Percentiles rank a stretch among this genome's conserved stretches.
Conservation (phyloP, 306 rosid genomes). For the Argentina anserina region DNA sequence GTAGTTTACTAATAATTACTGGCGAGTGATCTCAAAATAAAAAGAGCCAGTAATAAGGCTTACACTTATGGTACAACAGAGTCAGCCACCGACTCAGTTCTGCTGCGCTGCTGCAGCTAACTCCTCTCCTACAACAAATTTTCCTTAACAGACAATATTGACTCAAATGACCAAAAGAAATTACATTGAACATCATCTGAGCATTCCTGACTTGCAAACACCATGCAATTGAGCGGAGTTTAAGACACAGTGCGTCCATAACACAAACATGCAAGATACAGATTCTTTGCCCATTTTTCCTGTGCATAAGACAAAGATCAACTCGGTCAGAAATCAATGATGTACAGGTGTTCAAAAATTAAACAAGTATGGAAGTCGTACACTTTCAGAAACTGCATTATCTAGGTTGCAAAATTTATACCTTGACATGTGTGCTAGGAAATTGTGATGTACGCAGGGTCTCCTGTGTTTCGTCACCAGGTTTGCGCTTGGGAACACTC, state of each 20-base stretch:
- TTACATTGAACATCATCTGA: slow-evolving; percentile 7
- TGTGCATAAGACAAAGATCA: slow-evolving; percentile 31
- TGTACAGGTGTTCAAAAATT: neutral
- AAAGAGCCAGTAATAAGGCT: slow-evolving; percentile 18
- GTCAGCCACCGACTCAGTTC: no score
- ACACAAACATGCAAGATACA: slow-evolving; percentile 80
- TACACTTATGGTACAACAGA: slow-evolving; percentile 15
- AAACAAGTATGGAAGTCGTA: neutral
- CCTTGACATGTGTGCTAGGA: slow-evolving; percentile 97
- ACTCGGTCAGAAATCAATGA: slow-evolving; percentile 1
- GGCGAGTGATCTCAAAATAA: slow-evolving; percentile 6
- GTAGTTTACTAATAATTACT: slow-evolving; percentile 3
- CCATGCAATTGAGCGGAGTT: slow-evolving; percentile 22
- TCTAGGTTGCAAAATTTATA: slow-evolving; percentile 4
- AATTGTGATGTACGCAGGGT: slow-evolving; percentile 87
- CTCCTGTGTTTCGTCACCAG: slow-evolving; percentile 91
- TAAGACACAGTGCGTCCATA: slow-evolving; percentile 88
- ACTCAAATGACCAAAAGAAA: neutral
- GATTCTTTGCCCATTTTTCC: slow-evolving; percentile 96
- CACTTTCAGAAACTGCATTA: neutral
- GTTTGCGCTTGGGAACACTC: slow-evolving; percentile 86
- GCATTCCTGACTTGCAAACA: slow-evolving; percentile 8
- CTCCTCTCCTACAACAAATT: slow-evolving; percentile 17
- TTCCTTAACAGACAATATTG: slow-evolving; percentile 20
- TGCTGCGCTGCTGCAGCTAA: slow-evolving; percentile 23